Evolutionary conservation across 139 green algal species (phyloP), one percentile per base, ranked within the genome.

Genomic region (Diplosphaera chodatii): DNA sequence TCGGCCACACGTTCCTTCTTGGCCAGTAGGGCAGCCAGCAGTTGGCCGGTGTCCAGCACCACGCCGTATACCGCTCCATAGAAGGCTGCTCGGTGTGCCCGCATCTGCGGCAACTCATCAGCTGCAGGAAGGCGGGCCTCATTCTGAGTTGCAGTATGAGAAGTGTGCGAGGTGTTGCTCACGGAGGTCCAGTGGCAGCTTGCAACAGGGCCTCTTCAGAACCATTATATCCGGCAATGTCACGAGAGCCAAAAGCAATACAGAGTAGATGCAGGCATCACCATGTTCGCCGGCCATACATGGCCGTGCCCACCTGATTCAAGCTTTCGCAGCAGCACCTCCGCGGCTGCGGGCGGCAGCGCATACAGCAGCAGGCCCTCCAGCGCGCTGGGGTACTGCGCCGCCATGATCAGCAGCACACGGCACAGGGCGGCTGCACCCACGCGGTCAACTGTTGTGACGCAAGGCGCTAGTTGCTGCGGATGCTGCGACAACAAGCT

Each of bases 321-420:
- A 10, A 59, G 48, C 16, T 59, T 59, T 18, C 48, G 48, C 48
- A 59, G 48, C 32, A 79, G 64, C 63, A 79, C 29, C 68, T 79
- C 68, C 4, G 68, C 68, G 20, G 74, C 74, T 4, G 64, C 63
- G 10, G 74, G 68, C 3, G 68, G 27, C 25, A 79, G 41, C 2
- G 31, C 64, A 48, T 64, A 32, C 32, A 71, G 27, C 25, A 79
- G 74, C n/a, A 79, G 33, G 8, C 40, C 63, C 41, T 71, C 68
- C 40, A 74, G 30, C 4, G 59, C 66, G 10, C 74, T 63, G 23
- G 74, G 74, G 32, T 69, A 63, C 1, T 25, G 28, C 34, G 29
- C 20, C 22, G 32, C 37, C 55, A 74, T 59, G 8, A 37, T n/a
- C 48, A 72, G 30, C 74, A 81, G 40, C 40, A 70, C 70, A 3